Conservation (phyloP, 108 stramenopile genomes). For the Discostella stelligeroides region DNA sequence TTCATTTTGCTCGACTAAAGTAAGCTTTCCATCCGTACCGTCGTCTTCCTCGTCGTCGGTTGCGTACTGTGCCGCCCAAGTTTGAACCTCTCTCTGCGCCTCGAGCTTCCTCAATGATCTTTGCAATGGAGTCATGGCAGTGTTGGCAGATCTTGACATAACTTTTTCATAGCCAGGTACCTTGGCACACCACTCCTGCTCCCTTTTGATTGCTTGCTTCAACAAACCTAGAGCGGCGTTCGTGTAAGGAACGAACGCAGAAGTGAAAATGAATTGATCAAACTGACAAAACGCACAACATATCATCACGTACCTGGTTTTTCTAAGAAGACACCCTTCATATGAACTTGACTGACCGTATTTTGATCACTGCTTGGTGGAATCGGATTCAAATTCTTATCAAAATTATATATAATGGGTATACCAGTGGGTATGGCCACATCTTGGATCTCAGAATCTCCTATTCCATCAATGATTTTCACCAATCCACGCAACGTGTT, state of each 20-base stretch:
- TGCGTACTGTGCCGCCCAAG: constrained; percentile 80
- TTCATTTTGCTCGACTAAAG: constrained; percentile 51
- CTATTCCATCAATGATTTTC: constrained; percentile 72
- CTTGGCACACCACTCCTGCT: constrained; percentile 70
- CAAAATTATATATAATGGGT: constrained; percentile 94
- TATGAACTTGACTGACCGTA: constrained; percentile 68
- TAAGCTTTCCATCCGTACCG: constrained; percentile 75
- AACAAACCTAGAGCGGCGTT: constrained; percentile 39
- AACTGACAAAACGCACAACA: background rate
- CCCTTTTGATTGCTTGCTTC: constrained; percentile 84
- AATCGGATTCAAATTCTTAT: constrained; percentile 64
- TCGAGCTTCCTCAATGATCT: constrained; percentile 74
- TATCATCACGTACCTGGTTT: constrained; percentile 62
- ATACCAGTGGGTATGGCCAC: constrained; percentile 95
- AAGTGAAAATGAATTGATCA: background rate
- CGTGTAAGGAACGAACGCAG: background rate
- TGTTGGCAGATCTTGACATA: constrained; percentile 47
- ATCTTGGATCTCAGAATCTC: constrained; percentile 80
- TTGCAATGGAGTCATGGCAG: constrained; percentile 66
- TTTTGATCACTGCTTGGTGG: constrained; percentile 57
- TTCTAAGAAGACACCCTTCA: constrained; percentile 85
- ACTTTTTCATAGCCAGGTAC: constrained; percentile 84
- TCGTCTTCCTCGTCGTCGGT: constrained; percentile 71
- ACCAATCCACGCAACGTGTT: constrained; percentile 86
- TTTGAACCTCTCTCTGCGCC: constrained; percentile 68